phyloP scores from a whole-genome alignment of 2,329 filamentous ascomycete species.

The Fusarium sp. region DNA sequence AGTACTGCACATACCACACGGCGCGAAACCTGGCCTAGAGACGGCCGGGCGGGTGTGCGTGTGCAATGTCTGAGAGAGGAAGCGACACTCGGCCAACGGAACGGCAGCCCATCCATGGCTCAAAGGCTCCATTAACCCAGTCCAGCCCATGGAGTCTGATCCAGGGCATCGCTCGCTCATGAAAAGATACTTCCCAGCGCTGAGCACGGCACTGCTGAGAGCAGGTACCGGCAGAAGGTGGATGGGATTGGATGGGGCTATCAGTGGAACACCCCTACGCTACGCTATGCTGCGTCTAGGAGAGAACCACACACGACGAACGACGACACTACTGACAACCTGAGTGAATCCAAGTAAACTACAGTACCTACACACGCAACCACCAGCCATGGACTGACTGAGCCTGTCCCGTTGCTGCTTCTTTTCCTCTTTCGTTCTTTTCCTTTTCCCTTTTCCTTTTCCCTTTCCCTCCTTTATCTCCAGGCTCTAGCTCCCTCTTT shows the following conservation, averaged over 20 bases:
- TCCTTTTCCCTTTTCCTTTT: constrained; percentile 21
- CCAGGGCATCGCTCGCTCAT: constrained; percentile 25
- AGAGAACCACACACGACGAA: constrained; percentile 38
- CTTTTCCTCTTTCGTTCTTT: constrained; percentile 22
- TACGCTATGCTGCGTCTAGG: constrained; percentile 17
- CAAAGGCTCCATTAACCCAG: constrained; percentile 24
- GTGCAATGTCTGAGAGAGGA: constrained; percentile 40
- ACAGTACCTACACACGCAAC: constrained; percentile 40
- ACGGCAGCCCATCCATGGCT: constrained; percentile 23
- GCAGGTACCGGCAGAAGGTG: constrained; percentile 6
- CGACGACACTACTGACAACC: constrained; percentile 36
- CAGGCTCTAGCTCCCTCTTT: constrained; percentile 19
- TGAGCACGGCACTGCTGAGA: not conserved
- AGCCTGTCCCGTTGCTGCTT: constrained; percentile 35
- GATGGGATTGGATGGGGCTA: constrained; percentile 20
- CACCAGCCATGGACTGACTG: constrained; percentile 46
- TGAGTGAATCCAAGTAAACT: constrained; percentile 32
- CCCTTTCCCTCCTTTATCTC: constrained; percentile 15
- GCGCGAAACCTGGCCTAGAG: constrained; percentile 29
- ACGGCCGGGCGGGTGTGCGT: constrained; percentile 36
- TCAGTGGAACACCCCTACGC: constrained; percentile 32
- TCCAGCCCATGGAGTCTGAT: constrained; percentile 16
- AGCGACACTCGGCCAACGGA: constrained; percentile 44
- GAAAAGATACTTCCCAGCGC: constrained; percentile 6
- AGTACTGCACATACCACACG: constrained; percentile 26